phyloP scores from a whole-genome alignment of 2,329 filamentous ascomycete genomes.

The Zopfia rhizophila region DNA sequence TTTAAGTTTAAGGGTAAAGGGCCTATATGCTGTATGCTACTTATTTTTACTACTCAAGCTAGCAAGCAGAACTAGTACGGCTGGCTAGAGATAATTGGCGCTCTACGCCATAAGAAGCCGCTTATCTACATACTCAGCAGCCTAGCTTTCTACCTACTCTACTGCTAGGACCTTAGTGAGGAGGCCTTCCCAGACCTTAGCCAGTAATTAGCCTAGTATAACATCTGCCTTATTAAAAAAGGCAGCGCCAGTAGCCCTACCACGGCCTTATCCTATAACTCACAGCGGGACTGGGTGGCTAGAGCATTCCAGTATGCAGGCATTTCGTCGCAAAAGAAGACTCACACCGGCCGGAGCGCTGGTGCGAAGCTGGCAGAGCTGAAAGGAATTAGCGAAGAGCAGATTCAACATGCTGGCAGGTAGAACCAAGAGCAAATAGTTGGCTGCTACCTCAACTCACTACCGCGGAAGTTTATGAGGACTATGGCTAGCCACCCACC shows the following conservation, averaged over 20 bases:
- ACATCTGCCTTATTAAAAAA: constrained; percentile 6
- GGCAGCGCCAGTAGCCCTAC: background rate
- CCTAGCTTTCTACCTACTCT: constrained; percentile 12
- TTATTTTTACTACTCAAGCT: constrained; percentile 11
- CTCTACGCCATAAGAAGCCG: constrained; percentile 9
- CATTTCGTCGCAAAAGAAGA: constrained; percentile 10
- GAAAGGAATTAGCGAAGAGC: constrained; percentile 3
- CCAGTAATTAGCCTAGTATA: constrained; percentile 1
- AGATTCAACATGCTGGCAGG: constrained; percentile 5
- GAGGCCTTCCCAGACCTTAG: constrained; percentile 8
- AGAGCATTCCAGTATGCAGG: constrained; percentile 1
- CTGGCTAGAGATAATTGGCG: constrained; percentile 8
- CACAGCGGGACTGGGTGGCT: constrained; percentile 1
- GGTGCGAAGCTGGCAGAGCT: constrained; percentile 6
- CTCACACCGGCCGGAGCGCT: background rate
- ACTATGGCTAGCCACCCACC: constrained; percentile 3
- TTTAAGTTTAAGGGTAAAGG: constrained; percentile 11
- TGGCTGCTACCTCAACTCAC: constrained; percentile 7
- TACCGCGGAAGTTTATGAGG: constrained; percentile 10
- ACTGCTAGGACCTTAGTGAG: constrained; percentile 3
- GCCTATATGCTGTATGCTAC: constrained; percentile 7
- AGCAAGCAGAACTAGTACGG: constrained; percentile 17
- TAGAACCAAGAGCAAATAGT: constrained; percentile 9
- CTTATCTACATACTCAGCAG: constrained; percentile 14
- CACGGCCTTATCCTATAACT: constrained; percentile 1